These are phyloP conservation scores for Claviceps sp. DNA, from an alignment of 2,329 filamentous ascomycete genomes.

Conservation along the genomic window DNA sequence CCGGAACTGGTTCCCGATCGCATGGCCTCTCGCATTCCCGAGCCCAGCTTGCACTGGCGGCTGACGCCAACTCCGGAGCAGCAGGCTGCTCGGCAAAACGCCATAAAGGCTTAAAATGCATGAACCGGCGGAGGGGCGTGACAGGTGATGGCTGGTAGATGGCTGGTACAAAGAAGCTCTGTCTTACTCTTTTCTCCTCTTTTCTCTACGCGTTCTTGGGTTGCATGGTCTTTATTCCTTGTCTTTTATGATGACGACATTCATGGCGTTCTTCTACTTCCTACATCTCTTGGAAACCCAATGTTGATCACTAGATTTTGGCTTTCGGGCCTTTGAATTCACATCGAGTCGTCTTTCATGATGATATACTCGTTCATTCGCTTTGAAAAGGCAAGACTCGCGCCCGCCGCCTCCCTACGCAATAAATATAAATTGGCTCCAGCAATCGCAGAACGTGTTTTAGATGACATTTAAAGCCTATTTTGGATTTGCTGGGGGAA, in stretches of 20 bases:
- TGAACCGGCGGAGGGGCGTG: not conserved
- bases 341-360: not conserved
- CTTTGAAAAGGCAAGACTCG: not conserved
- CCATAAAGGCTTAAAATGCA: conserved; percentile 8
- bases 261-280: not conserved
- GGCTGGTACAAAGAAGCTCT: not conserved
- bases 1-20: conserved; percentile 49
- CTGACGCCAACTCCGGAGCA: conserved; percentile 36
- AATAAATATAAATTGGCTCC: not conserved
- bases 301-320: too few relatives aligned
- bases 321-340: not conserved
- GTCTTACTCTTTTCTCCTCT: not conserved
- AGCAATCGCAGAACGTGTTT: not conserved
- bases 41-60: conserved; percentile 29
- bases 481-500: not conserved
- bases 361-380: not conserved
- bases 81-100: conserved; percentile 16
- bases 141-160: not conserved
- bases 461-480: conserved; percentile 2
- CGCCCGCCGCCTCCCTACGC: not conserved
- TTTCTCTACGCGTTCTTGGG: not conserved
- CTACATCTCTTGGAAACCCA: not conserved
- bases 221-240: not conserved
- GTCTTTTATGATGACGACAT: not conserved
- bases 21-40: conserved; percentile 44